A percentile compares a stretch with the other conserved stretches of the same genome.
Evolutionary conservation across 2,329 filamentous ascomycete species (phyloP).

Genomic region (Venturia carpophila): DNA sequence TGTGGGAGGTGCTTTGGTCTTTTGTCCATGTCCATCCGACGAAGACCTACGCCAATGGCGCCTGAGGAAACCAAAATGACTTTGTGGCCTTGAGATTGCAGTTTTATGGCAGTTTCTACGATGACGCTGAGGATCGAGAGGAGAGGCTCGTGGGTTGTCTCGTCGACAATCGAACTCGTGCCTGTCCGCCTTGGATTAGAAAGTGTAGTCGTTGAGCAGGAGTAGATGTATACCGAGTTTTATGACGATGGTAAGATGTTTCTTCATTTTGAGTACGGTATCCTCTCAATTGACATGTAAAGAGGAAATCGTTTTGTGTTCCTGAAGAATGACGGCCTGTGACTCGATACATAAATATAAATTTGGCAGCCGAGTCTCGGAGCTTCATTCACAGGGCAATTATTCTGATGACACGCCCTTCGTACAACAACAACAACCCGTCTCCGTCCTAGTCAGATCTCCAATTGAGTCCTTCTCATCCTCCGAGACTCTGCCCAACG

Average conservation of each 20-base stretch:
- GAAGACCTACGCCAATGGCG: conserved; percentile 87
- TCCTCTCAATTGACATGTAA: background rate
- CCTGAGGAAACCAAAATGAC: conserved; percentile 96
- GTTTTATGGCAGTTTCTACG: conserved; percentile 82
- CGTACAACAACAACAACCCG: background rate
- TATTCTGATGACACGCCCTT: background rate
- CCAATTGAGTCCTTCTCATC: background rate
- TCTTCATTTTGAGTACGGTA: conserved; percentile 48
- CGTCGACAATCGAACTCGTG: conserved; percentile 97
- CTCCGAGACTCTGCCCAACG: background rate
- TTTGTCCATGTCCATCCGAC: conserved; percentile 79
- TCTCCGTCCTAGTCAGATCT: background rate
- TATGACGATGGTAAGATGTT: conserved; percentile 70
- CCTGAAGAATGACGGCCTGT: background rate
- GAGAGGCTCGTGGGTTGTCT: conserved; percentile 86
- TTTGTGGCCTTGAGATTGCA: conserved; percentile 83
- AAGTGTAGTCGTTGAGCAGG: conserved; percentile 9
- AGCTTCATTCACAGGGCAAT: background rate
- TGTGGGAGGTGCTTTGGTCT: conserved; percentile 85
- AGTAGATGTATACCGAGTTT: conserved; percentile 60
- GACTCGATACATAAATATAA: conserved; percentile 1
- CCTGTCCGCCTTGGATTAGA: conserved; percentile 48
- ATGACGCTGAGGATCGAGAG: conserved; percentile 86
- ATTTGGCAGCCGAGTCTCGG: background rate
- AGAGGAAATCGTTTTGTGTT: background rate